Evolutionary conservation across 2,329 filamentous ascomycete genomes (phyloP), one percentile per base, ranked within the genome.

Genomic region (Furcasterigmium sp.): DNA sequence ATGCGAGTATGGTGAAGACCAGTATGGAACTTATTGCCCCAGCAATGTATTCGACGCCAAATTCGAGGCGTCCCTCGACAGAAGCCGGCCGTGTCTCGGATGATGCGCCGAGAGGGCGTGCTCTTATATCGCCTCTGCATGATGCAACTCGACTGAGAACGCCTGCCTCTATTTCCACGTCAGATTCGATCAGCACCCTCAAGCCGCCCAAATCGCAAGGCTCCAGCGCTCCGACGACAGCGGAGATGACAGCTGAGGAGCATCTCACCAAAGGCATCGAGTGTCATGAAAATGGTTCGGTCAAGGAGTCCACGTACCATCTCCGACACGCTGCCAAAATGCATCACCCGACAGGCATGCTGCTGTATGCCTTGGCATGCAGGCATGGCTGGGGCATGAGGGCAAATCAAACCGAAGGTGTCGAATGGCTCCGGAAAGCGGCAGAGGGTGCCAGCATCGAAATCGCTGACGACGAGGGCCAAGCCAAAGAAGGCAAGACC

Each of bases 351-450:
- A 95, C 91, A 0, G 93, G 85, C 18, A 98, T 98, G 93, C 78
- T 98, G 11, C 74, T 97, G 25, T 98, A 96, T 62, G 93, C 91
- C 5, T 75, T 98, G 28, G 93, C 93, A 10, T 97, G 91, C 59
- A 80, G 93, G 39, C 93, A 98, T 59, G 93, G 93, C 39, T 98
- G 93, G 93, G 93, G 93, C 15, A 96, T 97, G 88, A 84, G 91
- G 9, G 80, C 89, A 8, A 96, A 95, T 61, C 89, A 89, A 57
- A 77, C 77, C 38, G 93, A 98, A 64, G 93, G 89, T 8, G 87
- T 97, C 1, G 78, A 85, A 54, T 98, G 93, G 93, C 70, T 98
- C 44, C 82, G 89, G 37, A 93, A 91, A 60, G 93, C 93, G 4
- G 90, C 93, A 8, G 88, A 96, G 56, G 84, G 78, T 42, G 88